These are phyloP conservation scores for Corylus avellana DNA, from an alignment of 306 rosid species.

Conservation along the genomic window DNA sequence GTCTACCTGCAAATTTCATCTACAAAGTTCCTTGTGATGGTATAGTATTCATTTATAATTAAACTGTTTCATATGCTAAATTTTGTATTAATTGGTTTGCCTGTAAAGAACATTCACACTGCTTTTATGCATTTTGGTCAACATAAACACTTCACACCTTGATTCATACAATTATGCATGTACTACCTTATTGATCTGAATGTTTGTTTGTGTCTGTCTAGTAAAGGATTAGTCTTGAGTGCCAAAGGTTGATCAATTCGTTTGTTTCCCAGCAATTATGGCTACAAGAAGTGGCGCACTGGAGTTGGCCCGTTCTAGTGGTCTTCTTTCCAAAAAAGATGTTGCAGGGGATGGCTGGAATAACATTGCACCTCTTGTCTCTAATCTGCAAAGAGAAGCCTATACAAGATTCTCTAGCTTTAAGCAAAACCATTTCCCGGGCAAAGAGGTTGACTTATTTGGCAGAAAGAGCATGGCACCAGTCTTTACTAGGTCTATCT, in stretches of 20 bases:
- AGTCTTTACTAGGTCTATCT: slow-evolving; percentile 38
- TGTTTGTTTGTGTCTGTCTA: slow-evolving; percentile 23
- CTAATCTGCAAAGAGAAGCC: slow-evolving; percentile 63
- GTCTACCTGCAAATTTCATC: slow-evolving; percentile 70
- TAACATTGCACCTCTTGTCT: slow-evolving; percentile 40
- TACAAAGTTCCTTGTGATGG: slow-evolving; percentile 62
- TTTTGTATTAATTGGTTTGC: slow-evolving; percentile 17
- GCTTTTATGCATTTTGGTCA: slow-evolving; percentile 15
- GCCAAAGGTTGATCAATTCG: neutral
- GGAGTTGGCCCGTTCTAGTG: slow-evolving; percentile 44
- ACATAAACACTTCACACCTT: neutral
- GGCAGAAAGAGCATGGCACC: slow-evolving; percentile 51
- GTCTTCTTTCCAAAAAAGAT: slow-evolving; percentile 34
- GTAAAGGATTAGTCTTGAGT: slow-evolving; percentile 22
- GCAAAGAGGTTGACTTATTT: slow-evolving; percentile 45
- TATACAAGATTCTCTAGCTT: slow-evolving; percentile 44
- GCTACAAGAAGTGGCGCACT: slow-evolving; percentile 52
- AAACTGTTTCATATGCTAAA: slow-evolving; percentile 2
- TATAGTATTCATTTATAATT: slow-evolving; percentile 22
- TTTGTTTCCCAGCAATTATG: slow-evolving; percentile 48
- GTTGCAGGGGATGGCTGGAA: slow-evolving; percentile 43
- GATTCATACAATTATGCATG: neutral
- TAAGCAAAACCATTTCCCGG: slow-evolving; percentile 44
- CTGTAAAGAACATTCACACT: neutral
- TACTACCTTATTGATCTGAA: slow-evolving; percentile 9